Evolutionary conservation across 805 yeast species (phyloP), one percentile per base, ranked within the genome.

Genomic region (Myxozyma lipomycoides): DNA sequence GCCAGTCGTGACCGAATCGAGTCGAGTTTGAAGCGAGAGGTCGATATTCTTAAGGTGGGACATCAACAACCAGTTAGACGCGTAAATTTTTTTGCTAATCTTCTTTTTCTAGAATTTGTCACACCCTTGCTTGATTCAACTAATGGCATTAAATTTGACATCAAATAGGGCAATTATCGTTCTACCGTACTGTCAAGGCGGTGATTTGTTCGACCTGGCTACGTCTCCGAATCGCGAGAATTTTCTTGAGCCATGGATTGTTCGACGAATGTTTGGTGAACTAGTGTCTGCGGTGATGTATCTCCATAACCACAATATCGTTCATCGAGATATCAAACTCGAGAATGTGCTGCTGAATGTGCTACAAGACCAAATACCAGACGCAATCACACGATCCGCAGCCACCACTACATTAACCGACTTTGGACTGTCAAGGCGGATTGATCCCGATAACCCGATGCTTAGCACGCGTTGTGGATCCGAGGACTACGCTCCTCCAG

Each of bases 401-500:
- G 73, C 76, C 44, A 53, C 82, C 17, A 79, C 81, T 1, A 82
- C 80, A 15, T 66, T 89, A 28, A 83, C 95, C 0, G 99, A 93
- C 71, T 84, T 93, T 68, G 98, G 99, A 0, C 75, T 93, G 24
- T 83, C 95, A 9, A 82, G 88, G 60, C 71, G 74, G 44, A 76
- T 91, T 22, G 80, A 77, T 44, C 77, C 79, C 1, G 74, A 71
- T 1, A 72, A 78, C 57, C 85, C 88, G 23, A 61, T 83, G 50
- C 73, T 95, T 23, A 77, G 86, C 2, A 91, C 98, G 1, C 70
- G 98, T 54, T 93, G 98, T 67, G 98, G 99, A 0, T 86, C 96
- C 1, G 96, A 87, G 56, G 98, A 93, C 65, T 93, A 93, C 62
- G 95, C 93, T 4, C 84, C 96, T 0, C 99, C 98, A 0, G 99